Evolutionary conservation across 1,284 basidiomycete species (phyloP).

Genomic region (Moniliophthora roreri): DNA sequence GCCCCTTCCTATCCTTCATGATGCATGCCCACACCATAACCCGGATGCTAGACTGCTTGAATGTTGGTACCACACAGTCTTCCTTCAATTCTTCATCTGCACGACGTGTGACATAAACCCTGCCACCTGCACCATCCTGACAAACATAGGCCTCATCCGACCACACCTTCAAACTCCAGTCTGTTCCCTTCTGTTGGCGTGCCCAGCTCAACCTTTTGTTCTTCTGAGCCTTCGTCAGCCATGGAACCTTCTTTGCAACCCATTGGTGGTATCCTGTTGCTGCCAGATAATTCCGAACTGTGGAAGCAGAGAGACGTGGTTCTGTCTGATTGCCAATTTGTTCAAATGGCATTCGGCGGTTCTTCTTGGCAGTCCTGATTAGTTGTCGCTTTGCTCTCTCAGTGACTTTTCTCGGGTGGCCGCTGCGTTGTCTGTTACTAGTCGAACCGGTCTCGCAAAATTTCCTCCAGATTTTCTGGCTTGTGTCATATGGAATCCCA

Average conservation of each 20-base stretch:
- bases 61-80: slow-evolving; percentile 11
- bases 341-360: slow-evolving; percentile 14
- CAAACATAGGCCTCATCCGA: slow-evolving; percentile 23
- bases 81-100: slow-evolving; percentile 13
- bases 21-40: slow-evolving; percentile 19
- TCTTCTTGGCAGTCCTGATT: slow-evolving; percentile 14
- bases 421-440: slow-evolving; percentile 17
- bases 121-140: slow-evolving; percentile 16
- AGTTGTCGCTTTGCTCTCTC: slow-evolving; percentile 10
- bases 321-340: slow-evolving; percentile 18
- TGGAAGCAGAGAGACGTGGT: slow-evolving; percentile 11
- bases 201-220: slow-evolving; percentile 19
- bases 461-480: slow-evolving; percentile 19
- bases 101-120: slow-evolving; percentile 16
- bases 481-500: slow-evolving; percentile 15
- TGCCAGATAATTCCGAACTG: slow-evolving; percentile 16
- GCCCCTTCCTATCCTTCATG: slow-evolving; percentile 20
- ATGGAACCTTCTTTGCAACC: slow-evolving; percentile 23
- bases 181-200: background rate
- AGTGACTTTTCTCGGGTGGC: slow-evolving; percentile 16
- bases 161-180: slow-evolving; percentile 14
- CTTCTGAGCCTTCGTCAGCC: slow-evolving; percentile 18
- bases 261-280: slow-evolving; percentile 20
- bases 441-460: slow-evolving; percentile 19
- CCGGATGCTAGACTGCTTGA: slow-evolving; percentile 13